Base-by-base conservation (phyloP, 306 rosid genomes). In the Inga oerstediana region DNA sequence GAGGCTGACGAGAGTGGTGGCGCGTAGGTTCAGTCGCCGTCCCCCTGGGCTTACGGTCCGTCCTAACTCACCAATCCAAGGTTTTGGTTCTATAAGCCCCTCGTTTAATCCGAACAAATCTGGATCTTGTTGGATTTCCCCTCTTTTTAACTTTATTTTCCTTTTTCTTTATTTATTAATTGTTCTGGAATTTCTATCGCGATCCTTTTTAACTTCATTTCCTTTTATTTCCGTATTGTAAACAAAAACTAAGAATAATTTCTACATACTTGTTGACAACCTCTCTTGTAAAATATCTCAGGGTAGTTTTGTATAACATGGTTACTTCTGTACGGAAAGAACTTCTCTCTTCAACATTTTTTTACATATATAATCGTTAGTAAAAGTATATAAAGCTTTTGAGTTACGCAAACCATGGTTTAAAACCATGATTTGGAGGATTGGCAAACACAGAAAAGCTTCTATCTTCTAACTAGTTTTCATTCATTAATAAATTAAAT, bases 1-100 rank as follows among this genome's bases (percentile, higher is more conserved):
- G 83, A 76, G 37, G 82, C 43, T 13, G 77, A 9, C 4, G 77
- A 73, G 43, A 30, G 43, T 43, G 77, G 24, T 2, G 84, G 88
- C 74, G 80, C 80, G 82, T 81, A 79, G 77, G 3, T 0, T 35
- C 44, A 24, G 6, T 8, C 41, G 24, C 43, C 5, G 32, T 34
- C 3, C 1, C 3, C 1, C 61, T 43, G 2, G 65, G 5, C 39
- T n/a, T 79, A 87, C 86, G 87, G 72, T 79, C 80, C 80, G 82
- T 56, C 82, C 65, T 3, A 7, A 41, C 35, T 46, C 19, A 4
- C 17, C 49, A 0, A 2, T 1, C 0, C 10, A 14, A 80, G 82
- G 82, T 76, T 76, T 72, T 74, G 77, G 66, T 62, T 49, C 7
- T 19, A 39, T 6, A 10, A 69, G n/a, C 24, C 39, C 34, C 43